A percentile compares a stretch with the other conserved stretches of the same genome.
phyloP scores from a whole-genome alignment of 768 basidiomycete species.

The Trametes coccinea region DNA sequence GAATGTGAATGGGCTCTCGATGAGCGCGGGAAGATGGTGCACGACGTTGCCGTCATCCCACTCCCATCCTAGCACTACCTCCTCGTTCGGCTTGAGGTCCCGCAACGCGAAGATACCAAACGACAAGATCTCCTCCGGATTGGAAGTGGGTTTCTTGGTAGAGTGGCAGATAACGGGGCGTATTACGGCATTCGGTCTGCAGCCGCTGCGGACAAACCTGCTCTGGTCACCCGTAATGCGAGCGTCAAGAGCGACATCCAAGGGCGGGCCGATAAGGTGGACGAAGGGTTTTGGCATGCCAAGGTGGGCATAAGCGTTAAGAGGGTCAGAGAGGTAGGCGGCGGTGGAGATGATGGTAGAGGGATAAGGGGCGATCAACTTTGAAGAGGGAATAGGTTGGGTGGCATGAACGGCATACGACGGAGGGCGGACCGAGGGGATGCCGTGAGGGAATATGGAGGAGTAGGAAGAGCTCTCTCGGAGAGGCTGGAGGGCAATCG shows the following conservation, averaged over 20 bases:
- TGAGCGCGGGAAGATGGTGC: conserved; percentile 70
- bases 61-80: conserved; percentile 91
- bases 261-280: conserved; percentile 72
- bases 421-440: conserved; percentile 52
- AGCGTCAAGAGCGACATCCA: conserved; percentile 79
- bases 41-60: conserved; percentile 94
- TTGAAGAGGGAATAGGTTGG: conserved; percentile 50
- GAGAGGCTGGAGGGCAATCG: conserved; percentile 34
- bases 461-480: conserved; percentile 37
- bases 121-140: conserved; percentile 41
- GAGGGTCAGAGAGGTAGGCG: conserved; percentile 72
- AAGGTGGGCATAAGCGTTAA: conserved; percentile 83
- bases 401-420: conserved; percentile 69
- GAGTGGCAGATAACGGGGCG: conserved; percentile 42
- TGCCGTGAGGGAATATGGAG: conserved; percentile 32
- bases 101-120: conserved; percentile 83
- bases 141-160: conserved; percentile 21
- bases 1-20: conserved; percentile 57
- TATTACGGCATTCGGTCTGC: conserved; percentile 50
- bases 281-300: conserved; percentile 87
- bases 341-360: conserved; percentile 66
- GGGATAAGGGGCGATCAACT: conserved; percentile 63
- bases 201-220: conserved; percentile 64
- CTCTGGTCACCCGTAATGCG: conserved; percentile 65
- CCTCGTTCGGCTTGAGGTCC: conserved; percentile 76